A percentile compares a stretch with the other conserved stretches of the same genome.
phyloP scores from a whole-genome alignment of 2,329 filamentous ascomycete species.

The Niveomyces coronatus region DNA sequence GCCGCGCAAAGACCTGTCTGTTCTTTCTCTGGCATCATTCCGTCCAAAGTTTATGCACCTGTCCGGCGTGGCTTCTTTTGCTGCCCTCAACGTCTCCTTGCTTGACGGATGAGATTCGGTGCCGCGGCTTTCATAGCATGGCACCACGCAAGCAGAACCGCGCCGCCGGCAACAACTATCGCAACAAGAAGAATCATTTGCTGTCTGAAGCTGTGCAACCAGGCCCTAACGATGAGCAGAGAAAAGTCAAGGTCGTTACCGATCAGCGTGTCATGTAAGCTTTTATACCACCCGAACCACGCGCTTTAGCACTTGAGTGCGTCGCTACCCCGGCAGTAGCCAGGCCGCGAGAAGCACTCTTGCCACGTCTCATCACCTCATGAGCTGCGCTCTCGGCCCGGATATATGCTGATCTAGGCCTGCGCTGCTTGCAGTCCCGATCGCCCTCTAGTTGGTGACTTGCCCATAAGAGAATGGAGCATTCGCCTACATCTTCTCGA shows the following conservation, averaged over 20 bases:
- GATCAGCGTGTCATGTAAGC: conserved; percentile 80
- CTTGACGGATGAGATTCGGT: too few relatives aligned
- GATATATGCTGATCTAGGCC: neutral
- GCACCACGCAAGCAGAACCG: conserved; percentile 6
- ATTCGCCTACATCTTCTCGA: conserved; percentile 79
- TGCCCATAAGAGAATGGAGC: conserved; percentile 87
- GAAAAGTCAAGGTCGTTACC: conserved; percentile 85
- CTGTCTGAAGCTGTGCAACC: neutral
- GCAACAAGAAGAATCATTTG: neutral
- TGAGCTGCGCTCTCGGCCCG: too few relatives aligned
- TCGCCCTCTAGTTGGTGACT: conserved; percentile 72
- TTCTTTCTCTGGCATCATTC: neutral
- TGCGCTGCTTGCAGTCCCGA: conserved; percentile 50
- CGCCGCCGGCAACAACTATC: conserved; percentile 1
- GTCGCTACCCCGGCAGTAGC: too few relatives aligned
- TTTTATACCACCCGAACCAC: conserved; percentile 6
- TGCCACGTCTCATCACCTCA: too few relatives aligned
- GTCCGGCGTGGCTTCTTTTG: too few relatives aligned
- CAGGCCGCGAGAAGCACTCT: too few relatives aligned
- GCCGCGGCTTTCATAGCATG: too few relatives aligned
- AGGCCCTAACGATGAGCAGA: conserved; percentile 44
- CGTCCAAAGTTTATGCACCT: neutral
- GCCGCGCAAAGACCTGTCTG: neutral
- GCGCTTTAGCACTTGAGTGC: neutral
- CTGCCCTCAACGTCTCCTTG: too few relatives aligned